Evolutionary conservation across 306 rosid genomes (phyloP), one percentile per base, ranked within the genome.

Genomic region (Acacia melanoxylon): DNA sequence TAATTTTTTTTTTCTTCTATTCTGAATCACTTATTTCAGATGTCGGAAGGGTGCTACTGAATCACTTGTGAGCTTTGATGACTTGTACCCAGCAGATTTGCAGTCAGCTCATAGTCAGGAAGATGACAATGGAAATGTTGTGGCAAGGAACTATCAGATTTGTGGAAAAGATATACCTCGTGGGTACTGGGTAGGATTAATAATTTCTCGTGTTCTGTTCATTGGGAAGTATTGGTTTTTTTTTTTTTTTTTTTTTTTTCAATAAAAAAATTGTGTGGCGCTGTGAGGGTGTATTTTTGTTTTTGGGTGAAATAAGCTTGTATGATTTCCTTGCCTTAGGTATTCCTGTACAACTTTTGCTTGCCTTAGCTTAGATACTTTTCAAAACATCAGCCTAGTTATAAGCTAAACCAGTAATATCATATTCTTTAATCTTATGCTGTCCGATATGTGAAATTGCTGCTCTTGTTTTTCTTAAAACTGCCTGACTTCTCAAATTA

Each of bases 141-240:
- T 85, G 54, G 74, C 83, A 77, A 84, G 19, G 72, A 86, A 84
- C 80, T 66, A 92, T 82, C 91, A 93, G 87, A 91, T 95, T 75
- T 95, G 99, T 66, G 97, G 98, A 85, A 93, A 88, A 86, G 94
- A 90, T 67, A 89, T 93, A 80, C 99, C 99, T 84, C 98, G 97
- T 44, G 99, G 99, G 79, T 95, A 95, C 83, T 95, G 98, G 99
- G 99, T 95, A 80, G 56, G 90, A 82, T 78, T 66, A 63, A 65
- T 44, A 72, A 68, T 79, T 20, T 11, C 8, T 61, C 5, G 4
- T 70, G 72, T 65, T 10, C 8, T 74, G 82, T 74, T 77, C 52
- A 66, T 66, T 81, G 58, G 35, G 31, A 31, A 59, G 35, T 76
- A 66, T 68, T 48, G 69, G n/a, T n/a, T 40, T 37, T 37, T 45